Conservation (phyloP, 2,329 filamentous ascomycete genomes). For the Rachicladosporium sp. region DNA sequence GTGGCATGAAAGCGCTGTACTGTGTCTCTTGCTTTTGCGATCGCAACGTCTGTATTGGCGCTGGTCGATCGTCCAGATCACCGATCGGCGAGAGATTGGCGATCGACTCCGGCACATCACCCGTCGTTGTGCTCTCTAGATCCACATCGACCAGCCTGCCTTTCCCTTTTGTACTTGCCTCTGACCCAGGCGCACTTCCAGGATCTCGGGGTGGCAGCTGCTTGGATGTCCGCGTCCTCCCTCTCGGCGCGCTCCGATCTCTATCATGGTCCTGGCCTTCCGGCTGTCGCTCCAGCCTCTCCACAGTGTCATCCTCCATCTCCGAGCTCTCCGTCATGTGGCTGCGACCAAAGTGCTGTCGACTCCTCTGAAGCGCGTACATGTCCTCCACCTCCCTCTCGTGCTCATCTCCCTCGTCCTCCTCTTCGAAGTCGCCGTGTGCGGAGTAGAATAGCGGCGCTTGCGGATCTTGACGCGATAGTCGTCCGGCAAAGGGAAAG, state of each 20-base stretch:
- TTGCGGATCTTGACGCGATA: conserved; percentile 51
- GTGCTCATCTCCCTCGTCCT: conserved; percentile 84
- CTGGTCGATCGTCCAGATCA: conserved; percentile 34
- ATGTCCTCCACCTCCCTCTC: conserved; percentile 88
- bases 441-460: conserved; percentile 92
- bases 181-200: conserved; percentile 28
- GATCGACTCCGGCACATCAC: conserved; percentile 27
- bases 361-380: conserved; percentile 79
- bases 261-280: conserved; percentile 26
- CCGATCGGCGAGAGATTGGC: conserved; percentile 25
- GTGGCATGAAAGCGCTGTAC: conserved; percentile 34
- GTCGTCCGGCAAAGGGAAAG: conserved; percentile 70
- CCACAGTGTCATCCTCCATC: conserved; percentile 52
- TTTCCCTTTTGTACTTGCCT: conserved; percentile 45
- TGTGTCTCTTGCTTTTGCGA: conserved; percentile 26
- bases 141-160: conserved; percentile 72
- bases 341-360: conserved; percentile 75
- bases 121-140: conserved; percentile 52
- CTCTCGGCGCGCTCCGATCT: conserved; percentile 26
- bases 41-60: conserved; percentile 44
- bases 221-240: conserved; percentile 25
- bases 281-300: conserved; percentile 27
- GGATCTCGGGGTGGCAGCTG: conserved; percentile 25
- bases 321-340: conserved; percentile 77
- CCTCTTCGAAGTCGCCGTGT: conserved; percentile 79